phyloP scores from a whole-genome alignment of 208 protist genomes.

The Leishmania lainsoni region DNA sequence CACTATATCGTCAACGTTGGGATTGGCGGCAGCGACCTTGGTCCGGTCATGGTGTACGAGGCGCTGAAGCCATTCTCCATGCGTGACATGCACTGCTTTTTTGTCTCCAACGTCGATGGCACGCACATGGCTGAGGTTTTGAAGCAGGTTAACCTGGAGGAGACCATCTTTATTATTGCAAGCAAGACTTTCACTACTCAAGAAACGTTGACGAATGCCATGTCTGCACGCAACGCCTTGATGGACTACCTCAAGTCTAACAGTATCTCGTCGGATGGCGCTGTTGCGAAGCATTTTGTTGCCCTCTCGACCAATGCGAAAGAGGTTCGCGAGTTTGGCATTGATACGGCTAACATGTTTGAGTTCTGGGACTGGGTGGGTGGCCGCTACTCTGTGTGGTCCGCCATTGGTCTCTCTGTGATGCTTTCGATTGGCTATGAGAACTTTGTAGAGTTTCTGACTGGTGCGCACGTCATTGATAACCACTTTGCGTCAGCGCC shows the following conservation, averaged over 20 bases:
- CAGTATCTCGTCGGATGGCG: slow-evolving; percentile 43
- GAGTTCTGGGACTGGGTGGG: slow-evolving; percentile 99
- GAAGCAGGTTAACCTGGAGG: slow-evolving; percentile 84
- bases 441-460: slow-evolving; percentile 94
- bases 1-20: slow-evolving; percentile 97
- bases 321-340: slow-evolving; percentile 94
- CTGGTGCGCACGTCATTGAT: slow-evolving; percentile 86
- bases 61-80: slow-evolving; percentile 91
- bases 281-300: slow-evolving; percentile 97
- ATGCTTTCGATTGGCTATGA: slow-evolving; percentile 95
- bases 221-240: slow-evolving; percentile 89
- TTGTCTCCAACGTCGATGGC: slow-evolving; percentile 98
- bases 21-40: slow-evolving; percentile 97
- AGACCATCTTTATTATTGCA: slow-evolving; percentile 96
- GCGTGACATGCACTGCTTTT: slow-evolving; percentile 82
- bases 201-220: slow-evolving; percentile 97
- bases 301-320: slow-evolving; percentile 96
- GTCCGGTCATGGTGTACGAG: slow-evolving; percentile 94
- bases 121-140: slow-evolving; percentile 95
- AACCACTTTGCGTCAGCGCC: slow-evolving; percentile 77
- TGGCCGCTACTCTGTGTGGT: slow-evolving; percentile 98
- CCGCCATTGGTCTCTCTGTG: slow-evolving; percentile 95
- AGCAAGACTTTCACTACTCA: slow-evolving; percentile 98
- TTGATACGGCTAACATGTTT: slow-evolving; percentile 97
- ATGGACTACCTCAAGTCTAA: slow-evolving; percentile 61